Evolutionary conservation across 2,329 filamentous ascomycete genomes (phyloP), one percentile per base, ranked within the genome.

Genomic region (Aspergillus texensis): DNA sequence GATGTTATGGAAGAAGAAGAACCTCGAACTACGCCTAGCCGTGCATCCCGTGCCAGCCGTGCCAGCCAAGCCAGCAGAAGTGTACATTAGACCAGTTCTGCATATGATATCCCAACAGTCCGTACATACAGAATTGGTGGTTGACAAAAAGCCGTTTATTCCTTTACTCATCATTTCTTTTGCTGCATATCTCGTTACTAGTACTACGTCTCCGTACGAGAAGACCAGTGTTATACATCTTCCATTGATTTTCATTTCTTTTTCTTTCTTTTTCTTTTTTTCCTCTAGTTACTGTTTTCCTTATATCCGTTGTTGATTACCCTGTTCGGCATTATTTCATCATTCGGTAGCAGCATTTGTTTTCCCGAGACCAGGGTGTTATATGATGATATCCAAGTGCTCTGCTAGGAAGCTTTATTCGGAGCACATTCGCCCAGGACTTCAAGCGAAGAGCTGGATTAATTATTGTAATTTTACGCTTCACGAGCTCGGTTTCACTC

Each of bases 1-100:
- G 93, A 96, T 78, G 93, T 97, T 32, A 85, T 95, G 34, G 91
- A 93, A 73, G 93, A 96, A 67, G 92, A 95, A 69, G 92, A 96
- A 78, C 84, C 88, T 57, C 92, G 91, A 36, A 83, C 82, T n/a
- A 84, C 79, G 74, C 86, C 91, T 26, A 92, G 90, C 16, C 91
- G 90, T 69, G 88, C 88, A 12, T 90, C 88, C 74, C 72, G 74
- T n/a, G 70, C 69, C 54, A 71, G 69, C 56, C 72, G 74, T 11
- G 69, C 70, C 52, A 71, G 70, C 56, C 67, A 88, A 65, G 77
- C 84, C 67, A 88, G 75, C 58, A 70, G 74, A 28, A 75, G 74
- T 61, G 65, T 78, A 66, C 72, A 74, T 52, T 77, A 64, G 72
- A 58, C 52, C 50, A 60, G 52, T 55, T 30, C 41, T 61, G 45